Evolutionary conservation across 371 early-diverging fungal species (phyloP).

Genomic region (Actinomortierella wolfii): DNA sequence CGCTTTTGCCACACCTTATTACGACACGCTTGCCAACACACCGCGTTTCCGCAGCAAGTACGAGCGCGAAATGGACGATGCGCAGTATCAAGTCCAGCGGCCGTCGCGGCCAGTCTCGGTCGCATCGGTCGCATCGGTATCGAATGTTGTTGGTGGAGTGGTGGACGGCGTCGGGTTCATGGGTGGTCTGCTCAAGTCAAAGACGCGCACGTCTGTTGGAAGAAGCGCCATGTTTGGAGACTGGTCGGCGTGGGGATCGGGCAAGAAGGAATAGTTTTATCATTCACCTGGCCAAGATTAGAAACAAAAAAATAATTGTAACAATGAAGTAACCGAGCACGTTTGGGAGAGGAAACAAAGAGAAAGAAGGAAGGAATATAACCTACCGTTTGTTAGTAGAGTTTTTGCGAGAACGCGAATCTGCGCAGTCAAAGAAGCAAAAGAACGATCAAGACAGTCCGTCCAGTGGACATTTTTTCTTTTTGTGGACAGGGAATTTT

Average conservation of each 20-base stretch:
- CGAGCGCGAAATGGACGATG: constrained; percentile 44
- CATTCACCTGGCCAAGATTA: not conserved
- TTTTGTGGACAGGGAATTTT: too few species aligned
- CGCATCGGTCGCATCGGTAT: constrained; percentile 46
- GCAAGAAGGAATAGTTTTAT: too few species aligned
- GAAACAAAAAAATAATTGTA: not conserved
- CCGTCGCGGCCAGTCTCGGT: constrained; percentile 49
- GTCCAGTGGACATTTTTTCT: too few species aligned
- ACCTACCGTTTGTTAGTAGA: too few species aligned
- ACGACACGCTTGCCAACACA: constrained; percentile 32
- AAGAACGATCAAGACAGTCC: too few species aligned
- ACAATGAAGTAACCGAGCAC: not conserved
- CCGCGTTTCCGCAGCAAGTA: constrained; percentile 44
- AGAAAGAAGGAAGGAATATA: not conserved
- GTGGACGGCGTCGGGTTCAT: constrained; percentile 53
- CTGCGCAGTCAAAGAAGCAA: too few species aligned
- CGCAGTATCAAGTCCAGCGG: constrained; percentile 33
- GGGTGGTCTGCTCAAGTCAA: constrained; percentile 47
- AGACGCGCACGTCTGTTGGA: constrained; percentile 43
- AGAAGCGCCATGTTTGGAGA: constrained; percentile 35
- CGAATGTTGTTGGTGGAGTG: constrained; percentile 52
- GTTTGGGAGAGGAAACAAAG: not conserved
- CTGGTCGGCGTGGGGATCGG: constrained; percentile 22
- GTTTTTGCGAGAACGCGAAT: too few species aligned
- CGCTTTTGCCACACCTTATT: constrained; percentile 44